phyloP scores from a whole-genome alignment of 75 land plant species.

The Sequoia sempervirens region DNA sequence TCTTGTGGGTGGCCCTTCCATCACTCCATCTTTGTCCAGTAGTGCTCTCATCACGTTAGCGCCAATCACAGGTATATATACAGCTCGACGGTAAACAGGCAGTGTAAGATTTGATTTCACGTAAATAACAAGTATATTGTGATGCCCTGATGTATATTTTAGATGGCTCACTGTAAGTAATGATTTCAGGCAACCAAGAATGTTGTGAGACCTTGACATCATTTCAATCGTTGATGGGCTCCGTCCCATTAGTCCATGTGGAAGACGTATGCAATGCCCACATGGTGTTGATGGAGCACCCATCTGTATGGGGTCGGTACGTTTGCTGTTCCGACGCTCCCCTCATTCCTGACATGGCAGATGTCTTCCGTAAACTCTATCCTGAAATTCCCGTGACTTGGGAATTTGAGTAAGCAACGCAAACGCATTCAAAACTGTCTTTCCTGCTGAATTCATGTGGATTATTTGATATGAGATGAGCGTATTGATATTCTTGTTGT shows the following conservation, averaged over 20 bases:
- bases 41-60: neutral
- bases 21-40: neutral
- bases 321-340: slow-evolving; percentile 45
- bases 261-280: slow-evolving; percentile 79
- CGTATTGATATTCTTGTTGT: no score
- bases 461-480: no score
- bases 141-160: no score
- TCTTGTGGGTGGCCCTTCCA: neutral
- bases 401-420: neutral
- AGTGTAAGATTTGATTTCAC: no score
- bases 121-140: no score
- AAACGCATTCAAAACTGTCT: no score
- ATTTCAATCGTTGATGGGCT: slow-evolving; percentile 14
- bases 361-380: neutral
- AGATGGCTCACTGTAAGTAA: no score
- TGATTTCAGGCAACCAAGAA: neutral
- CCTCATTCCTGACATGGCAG: neutral
- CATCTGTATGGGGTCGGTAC: slow-evolving; percentile 50
- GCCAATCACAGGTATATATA: neutral
- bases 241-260: slow-evolving; percentile 64
- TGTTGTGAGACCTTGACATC: neutral
- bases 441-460: no score
- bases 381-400: neutral
- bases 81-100: no score
- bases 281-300: slow-evolving; percentile 56